These are phyloP conservation scores for Fusarium coffeatum DNA, from an alignment of 2,329 filamentous ascomycete species.

Conservation along the genomic window DNA sequence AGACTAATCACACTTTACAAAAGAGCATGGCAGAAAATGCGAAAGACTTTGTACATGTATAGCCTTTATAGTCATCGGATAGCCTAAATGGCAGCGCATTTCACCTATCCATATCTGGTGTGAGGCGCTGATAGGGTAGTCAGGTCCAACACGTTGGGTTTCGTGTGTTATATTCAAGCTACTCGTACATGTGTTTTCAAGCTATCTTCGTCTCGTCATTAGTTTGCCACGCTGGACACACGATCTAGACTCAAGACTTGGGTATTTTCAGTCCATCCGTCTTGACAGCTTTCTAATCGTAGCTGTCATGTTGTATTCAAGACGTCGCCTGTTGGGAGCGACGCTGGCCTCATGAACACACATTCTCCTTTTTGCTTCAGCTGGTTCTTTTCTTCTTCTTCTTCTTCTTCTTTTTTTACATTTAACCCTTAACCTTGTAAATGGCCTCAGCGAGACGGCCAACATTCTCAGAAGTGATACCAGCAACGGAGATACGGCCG, in stretches of 20 bases:
- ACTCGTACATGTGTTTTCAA: slow-evolving; percentile 41
- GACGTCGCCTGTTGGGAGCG: not conserved
- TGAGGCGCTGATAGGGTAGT: not conserved
- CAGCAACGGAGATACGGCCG: slow-evolving; percentile 86
- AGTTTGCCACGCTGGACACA: slow-evolving; percentile 19
- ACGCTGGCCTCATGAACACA: not conserved
- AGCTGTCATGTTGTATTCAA: slow-evolving; percentile 31
- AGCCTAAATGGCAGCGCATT: not conserved
- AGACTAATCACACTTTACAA: not conserved
- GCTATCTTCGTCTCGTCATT: slow-evolving; percentile 39
- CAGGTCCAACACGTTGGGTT: slow-evolving; percentile 10
- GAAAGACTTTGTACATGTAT: not conserved
- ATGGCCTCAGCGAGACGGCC: slow-evolving; percentile 84
- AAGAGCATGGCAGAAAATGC: not conserved
- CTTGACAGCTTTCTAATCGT: slow-evolving; percentile 32
- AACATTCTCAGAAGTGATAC: slow-evolving; percentile 84
- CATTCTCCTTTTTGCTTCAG: not conserved
- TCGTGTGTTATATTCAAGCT: slow-evolving; percentile 33
- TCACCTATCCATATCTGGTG: slow-evolving; percentile 4
- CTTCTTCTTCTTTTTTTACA: not conserved
- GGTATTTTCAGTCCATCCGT: slow-evolving; percentile 43
- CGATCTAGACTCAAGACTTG: slow-evolving; percentile 37
- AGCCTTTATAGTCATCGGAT: not conserved
- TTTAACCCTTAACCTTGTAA: slow-evolving; percentile 81
- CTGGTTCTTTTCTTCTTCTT: not conserved